A percentile compares a stretch with the other conserved stretches of the same genome.
Evolutionary conservation across 768 basidiomycete species (phyloP).

Genomic region (Lactarius tabidus): DNA sequence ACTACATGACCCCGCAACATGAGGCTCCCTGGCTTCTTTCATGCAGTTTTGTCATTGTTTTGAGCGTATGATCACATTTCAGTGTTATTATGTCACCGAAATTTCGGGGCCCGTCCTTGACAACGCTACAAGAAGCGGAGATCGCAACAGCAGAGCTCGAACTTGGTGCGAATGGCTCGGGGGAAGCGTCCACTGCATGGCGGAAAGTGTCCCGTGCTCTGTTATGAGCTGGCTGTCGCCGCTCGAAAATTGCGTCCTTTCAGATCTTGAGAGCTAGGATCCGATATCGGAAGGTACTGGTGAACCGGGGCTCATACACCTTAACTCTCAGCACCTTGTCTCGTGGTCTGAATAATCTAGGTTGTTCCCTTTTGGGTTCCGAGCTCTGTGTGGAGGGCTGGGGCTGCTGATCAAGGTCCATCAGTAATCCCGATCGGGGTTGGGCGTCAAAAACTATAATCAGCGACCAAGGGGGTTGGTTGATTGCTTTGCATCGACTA

Average conservation of each 20-base stretch:
- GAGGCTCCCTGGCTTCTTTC: not conserved
- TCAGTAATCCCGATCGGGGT: conserved; percentile 16
- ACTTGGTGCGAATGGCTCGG: conserved; percentile 5
- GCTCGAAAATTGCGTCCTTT: conserved; percentile 5
- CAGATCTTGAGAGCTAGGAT: conserved; percentile 10
- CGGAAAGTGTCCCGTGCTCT: not conserved
- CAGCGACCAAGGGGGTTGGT: not conserved
- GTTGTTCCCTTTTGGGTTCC: conserved; percentile 9
- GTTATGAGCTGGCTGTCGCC: conserved; percentile 6
- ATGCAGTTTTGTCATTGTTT: not conserved
- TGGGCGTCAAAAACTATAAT: conserved; percentile 1
- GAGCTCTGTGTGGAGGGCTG: conserved; percentile 4
- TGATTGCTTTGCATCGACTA: not conserved
- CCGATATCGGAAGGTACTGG: conserved; percentile 17
- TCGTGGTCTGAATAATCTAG: conserved; percentile 9
- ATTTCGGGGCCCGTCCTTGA: not conserved
- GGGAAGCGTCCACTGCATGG: not conserved
- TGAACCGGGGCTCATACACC: conserved; percentile 14
- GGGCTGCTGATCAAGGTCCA: conserved; percentile 10
- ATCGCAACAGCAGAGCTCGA: not conserved
- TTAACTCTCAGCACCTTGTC: conserved; percentile 4
- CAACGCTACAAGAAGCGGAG: not conserved
- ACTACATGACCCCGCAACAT: conserved; percentile 60
- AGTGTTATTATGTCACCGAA: not conserved
- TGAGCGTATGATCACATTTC: conserved; percentile 7